These are phyloP conservation scores for Metarhizium rileyi DNA, from an alignment of 2,329 filamentous ascomycete genomes.

Conservation along the genomic window DNA sequence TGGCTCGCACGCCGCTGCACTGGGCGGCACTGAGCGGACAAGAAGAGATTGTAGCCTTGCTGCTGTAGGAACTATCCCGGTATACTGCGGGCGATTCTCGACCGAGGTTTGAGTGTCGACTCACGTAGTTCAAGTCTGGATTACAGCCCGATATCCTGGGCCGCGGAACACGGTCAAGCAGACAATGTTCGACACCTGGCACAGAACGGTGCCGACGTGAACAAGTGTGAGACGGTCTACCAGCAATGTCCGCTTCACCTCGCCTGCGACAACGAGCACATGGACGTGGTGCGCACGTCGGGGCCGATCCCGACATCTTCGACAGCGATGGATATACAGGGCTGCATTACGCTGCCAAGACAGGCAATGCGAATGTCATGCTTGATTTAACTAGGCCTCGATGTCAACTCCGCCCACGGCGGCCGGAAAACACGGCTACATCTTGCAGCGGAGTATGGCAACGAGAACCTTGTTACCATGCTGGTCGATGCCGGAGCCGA, in stretches of 20 bases:
- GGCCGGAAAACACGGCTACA: background rate
- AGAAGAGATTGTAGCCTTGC: background rate
- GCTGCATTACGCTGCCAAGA: background rate
- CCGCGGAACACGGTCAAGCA: background rate
- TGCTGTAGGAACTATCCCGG: background rate
- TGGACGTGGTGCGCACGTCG: background rate
- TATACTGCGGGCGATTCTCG: background rate
- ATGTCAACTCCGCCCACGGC: background rate
- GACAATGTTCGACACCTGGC: background rate
- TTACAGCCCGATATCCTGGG: background rate
- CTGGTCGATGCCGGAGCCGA: background rate
- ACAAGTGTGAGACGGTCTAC: background rate
- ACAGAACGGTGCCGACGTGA: background rate
- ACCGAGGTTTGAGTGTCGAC: background rate
- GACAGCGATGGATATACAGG: background rate
- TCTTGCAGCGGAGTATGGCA: background rate
- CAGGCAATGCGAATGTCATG: background rate
- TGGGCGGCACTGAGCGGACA: slow-evolving; percentile 4
- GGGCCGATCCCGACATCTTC: background rate
- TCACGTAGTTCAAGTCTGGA: background rate
- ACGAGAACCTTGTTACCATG: background rate
- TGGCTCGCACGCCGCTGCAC: slow-evolving; percentile 3
- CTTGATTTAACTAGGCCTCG: background rate
- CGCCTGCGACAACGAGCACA: background rate
- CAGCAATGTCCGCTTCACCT: background rate